Evolutionary conservation across 257 asterid genomes (phyloP).

Genomic region (Salvia splendens): DNA sequence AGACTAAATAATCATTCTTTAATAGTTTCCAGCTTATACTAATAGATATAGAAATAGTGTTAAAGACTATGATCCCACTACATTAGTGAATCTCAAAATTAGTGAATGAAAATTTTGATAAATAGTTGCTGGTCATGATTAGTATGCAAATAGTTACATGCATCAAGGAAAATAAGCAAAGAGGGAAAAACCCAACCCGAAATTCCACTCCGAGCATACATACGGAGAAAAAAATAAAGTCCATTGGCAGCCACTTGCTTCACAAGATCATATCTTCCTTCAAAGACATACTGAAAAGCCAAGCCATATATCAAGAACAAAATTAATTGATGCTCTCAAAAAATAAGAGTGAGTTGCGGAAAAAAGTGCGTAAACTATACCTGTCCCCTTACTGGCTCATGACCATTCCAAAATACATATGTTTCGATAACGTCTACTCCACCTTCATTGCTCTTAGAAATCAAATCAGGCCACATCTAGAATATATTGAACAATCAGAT

Average conservation of each 20-base stretch:
- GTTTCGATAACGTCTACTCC: constrained; percentile 90
- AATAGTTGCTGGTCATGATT: constrained; percentile 13
- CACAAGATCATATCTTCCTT: constrained; percentile 85
- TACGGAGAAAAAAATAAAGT: constrained; percentile 78
- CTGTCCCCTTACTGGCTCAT: constrained; percentile 81
- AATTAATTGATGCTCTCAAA: constrained; percentile 1
- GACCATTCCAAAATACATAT: constrained; percentile 90
- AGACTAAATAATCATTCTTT: constrained; percentile 5
- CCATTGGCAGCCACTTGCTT: constrained; percentile 80
- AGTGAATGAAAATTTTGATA: not conserved
- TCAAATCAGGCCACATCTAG: constrained; percentile 91
- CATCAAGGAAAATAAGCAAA: constrained; percentile 18
- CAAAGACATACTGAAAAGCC: constrained; percentile 68
- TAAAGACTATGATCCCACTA: not conserved
- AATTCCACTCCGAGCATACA: constrained; percentile 98
- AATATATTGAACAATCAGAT: constrained; percentile 39
- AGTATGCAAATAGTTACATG: constrained; percentile 19
- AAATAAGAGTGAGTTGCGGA: constrained; percentile 7
- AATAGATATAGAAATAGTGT: constrained; percentile 3
- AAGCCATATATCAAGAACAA: constrained; percentile 34
- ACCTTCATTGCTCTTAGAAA: constrained; percentile 83
- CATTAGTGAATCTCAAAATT: not conserved
- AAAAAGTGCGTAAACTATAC: constrained; percentile 37
- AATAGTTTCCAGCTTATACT: constrained; percentile 5
- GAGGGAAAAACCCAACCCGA: constrained; percentile 62